A percentile compares a stretch with the other conserved stretches of the same genome.
These are phyloP conservation scores for Asclepias syriaca DNA, from an alignment of 257 asterid genomes.

Conservation along the genomic window DNA sequence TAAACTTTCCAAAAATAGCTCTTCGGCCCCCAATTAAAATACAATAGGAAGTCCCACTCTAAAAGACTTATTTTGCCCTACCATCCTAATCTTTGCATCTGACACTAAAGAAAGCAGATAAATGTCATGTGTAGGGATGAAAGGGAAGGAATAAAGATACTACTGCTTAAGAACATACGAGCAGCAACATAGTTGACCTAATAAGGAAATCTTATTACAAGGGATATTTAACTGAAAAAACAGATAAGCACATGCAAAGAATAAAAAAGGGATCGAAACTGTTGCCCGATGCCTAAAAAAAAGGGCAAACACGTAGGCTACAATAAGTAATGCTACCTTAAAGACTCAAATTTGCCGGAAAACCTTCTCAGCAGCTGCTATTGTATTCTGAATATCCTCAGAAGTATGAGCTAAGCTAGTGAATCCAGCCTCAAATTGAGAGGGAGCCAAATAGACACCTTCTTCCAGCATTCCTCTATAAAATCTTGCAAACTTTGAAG, in stretches of 20 bases:
- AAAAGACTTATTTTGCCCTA: background rate
- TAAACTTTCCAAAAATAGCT: too few species aligned
- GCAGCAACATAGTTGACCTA: background rate
- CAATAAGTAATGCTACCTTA: background rate
- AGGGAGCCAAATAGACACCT: slow-evolving; percentile 94
- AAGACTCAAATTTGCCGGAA: slow-evolving; percentile 41
- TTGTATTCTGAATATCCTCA: slow-evolving; percentile 72
- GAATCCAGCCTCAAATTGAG: slow-evolving; percentile 98
- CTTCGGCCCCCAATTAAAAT: background rate
- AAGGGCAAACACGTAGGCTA: slow-evolving; percentile 3
- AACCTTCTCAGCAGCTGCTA: slow-evolving; percentile 87
- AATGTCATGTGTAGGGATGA: background rate
- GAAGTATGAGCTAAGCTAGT: slow-evolving; percentile 78
- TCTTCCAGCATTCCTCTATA: slow-evolving; percentile 86
- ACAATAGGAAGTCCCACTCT: background rate
- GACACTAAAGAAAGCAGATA: background rate
- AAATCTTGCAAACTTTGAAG: slow-evolving; percentile 72
- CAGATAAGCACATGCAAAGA: background rate
- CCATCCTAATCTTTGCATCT: background rate
- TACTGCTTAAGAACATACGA: background rate
- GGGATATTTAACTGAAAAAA: background rate
- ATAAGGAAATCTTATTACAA: background rate
- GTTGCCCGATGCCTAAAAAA: slow-evolving; percentile 2
- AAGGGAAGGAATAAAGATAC: background rate
- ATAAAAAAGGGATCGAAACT: background rate